Evolutionary conservation across 2,329 filamentous ascomycete genomes (phyloP).

Genomic region (Diaporthe batatas): DNA sequence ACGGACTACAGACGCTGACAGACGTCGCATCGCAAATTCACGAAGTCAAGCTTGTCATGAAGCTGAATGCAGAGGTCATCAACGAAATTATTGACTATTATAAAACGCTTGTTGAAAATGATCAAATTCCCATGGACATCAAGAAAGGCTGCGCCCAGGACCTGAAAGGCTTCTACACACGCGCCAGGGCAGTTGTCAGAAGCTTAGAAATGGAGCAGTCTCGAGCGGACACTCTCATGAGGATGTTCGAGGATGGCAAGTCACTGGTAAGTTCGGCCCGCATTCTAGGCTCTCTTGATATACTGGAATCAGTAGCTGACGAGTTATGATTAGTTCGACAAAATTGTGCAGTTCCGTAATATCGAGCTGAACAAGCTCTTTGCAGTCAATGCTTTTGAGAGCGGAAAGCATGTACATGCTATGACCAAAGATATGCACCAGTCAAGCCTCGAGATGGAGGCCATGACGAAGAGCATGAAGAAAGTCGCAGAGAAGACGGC

Average conservation of each 20-base stretch:
- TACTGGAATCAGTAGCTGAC: background rate
- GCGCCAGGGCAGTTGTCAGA: background rate
- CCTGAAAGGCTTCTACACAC: background rate
- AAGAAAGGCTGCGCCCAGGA: background rate
- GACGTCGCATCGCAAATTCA: background rate
- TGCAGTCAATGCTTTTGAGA: slow-evolving; percentile 8
- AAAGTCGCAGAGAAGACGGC: slow-evolving; percentile 65
- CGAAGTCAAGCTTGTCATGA: slow-evolving; percentile 8
- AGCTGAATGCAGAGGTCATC: slow-evolving; percentile 1
- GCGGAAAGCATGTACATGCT: background rate
- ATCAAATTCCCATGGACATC: background rate
- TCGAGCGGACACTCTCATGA: slow-evolving; percentile 9
- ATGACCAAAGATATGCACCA: slow-evolving; percentile 19
- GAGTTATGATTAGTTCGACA: background rate
- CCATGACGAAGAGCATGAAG: slow-evolving; percentile 53
- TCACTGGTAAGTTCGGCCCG: background rate
- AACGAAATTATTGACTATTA: background rate
- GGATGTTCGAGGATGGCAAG: slow-evolving; percentile 12
- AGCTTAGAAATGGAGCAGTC: slow-evolving; percentile 18
- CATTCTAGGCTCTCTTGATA: too few species aligned
- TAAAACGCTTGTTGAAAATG: background rate
- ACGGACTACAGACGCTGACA: background rate
- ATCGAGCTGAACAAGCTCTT: slow-evolving; percentile 17
- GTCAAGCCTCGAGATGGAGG: slow-evolving; percentile 18
- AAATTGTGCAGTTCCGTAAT: background rate